These are phyloP conservation scores for Boletellus sp. DNA, from an alignment of 768 basidiomycete genomes.

Conservation along the genomic window DNA sequence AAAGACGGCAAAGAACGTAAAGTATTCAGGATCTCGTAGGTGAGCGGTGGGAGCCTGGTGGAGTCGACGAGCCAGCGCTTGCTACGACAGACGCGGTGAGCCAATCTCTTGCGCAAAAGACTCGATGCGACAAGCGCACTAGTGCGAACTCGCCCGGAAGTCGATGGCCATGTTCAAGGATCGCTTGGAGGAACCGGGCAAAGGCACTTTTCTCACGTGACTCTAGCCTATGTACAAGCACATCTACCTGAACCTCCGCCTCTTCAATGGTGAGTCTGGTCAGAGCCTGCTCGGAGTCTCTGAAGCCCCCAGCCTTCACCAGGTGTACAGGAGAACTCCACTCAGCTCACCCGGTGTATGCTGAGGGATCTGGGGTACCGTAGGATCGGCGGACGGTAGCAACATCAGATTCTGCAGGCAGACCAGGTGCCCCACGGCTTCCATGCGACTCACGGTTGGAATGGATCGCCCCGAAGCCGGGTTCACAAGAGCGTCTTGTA, in stretches of 20 bases:
- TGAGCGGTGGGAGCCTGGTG: constrained; percentile 72
- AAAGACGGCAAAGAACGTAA: constrained; percentile 83
- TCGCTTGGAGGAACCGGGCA: background rate
- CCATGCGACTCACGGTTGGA: constrained; percentile 21
- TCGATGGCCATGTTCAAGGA: constrained; percentile 68
- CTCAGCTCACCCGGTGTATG: constrained; percentile 24
- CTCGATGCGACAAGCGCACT: constrained; percentile 43
- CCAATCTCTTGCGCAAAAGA: constrained; percentile 11
- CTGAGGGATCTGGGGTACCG: constrained; percentile 28
- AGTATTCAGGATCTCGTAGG: constrained; percentile 63
- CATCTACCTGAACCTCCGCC: background rate
- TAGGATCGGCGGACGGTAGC: background rate
- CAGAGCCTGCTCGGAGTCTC: constrained; percentile 14
- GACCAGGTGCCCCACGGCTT: constrained; percentile 33
- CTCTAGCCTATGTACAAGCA: background rate
- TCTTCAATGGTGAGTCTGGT: background rate
- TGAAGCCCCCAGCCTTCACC: constrained; percentile 5
- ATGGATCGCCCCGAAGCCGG: constrained; percentile 22
- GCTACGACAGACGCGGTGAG: constrained; percentile 41
- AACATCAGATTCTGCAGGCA: constrained; percentile 1
- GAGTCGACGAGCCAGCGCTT: constrained; percentile 91
- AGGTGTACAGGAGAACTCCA: constrained; percentile 22
- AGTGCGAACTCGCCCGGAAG: constrained; percentile 91
- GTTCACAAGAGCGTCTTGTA: constrained; percentile 32
- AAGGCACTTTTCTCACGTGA: background rate